These are phyloP conservation scores for Citrus hindsii DNA, from an alignment of 345 rosid genomes.

Conservation along the genomic window DNA sequence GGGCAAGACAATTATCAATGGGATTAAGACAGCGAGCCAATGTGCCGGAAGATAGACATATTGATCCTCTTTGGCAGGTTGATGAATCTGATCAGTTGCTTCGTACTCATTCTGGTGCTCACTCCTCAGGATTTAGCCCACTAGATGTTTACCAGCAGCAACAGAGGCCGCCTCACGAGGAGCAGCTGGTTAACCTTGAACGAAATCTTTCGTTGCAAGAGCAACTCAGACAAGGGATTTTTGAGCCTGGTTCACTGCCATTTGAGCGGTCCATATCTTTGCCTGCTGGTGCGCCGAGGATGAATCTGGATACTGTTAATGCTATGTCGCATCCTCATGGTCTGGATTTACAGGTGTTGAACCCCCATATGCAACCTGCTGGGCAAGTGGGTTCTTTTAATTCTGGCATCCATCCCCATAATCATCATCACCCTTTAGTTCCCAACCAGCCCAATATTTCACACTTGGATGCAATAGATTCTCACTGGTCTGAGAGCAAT, in stretches of 20 bases:
- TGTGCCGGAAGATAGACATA: conserved; percentile 47
- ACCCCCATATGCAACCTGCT: conserved; percentile 29
- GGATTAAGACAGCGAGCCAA: conserved; percentile 46
- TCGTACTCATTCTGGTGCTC: conserved; percentile 35
- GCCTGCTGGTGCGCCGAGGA: conserved; percentile 41
- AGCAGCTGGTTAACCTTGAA: conserved; percentile 44
- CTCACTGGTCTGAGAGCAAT: conserved; percentile 45
- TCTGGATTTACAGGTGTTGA: conserved; percentile 41
- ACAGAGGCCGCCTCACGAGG: conserved; percentile 40
- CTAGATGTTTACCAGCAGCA: conserved; percentile 46
- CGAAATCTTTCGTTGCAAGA: conserved; percentile 45
- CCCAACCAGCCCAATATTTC: conserved; percentile 41
- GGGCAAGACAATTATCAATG: conserved; percentile 42
- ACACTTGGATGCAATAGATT: conserved; percentile 37
- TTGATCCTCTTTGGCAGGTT: conserved; percentile 48
- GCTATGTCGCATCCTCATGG: conserved; percentile 41
- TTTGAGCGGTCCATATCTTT: conserved; percentile 48
- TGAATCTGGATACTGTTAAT: conserved; percentile 44
- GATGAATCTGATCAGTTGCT: conserved; percentile 45
- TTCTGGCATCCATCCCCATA: conserved; percentile 35
- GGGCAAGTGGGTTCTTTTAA: conserved; percentile 45
- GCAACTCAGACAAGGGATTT: conserved; percentile 39
- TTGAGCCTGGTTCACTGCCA: conserved; percentile 40
- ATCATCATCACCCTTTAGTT: conserved; percentile 29
- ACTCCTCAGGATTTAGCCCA: conserved; percentile 44